Conservation (phyloP, 768 basidiomycete species). For the Sarcomyxa edulis region DNA sequence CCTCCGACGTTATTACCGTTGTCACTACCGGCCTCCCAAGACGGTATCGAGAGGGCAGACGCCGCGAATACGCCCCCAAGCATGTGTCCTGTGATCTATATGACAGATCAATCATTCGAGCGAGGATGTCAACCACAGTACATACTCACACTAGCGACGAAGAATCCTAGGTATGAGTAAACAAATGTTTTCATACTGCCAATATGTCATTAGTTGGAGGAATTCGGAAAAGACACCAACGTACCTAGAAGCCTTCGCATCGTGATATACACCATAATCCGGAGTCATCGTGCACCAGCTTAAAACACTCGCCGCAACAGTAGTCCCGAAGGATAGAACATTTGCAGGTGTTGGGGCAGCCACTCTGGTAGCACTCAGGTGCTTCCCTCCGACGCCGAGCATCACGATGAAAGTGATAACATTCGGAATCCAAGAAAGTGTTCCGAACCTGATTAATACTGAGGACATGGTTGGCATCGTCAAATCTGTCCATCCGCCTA, state of each 20-base stretch:
- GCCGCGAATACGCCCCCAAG: slow-evolving; percentile 64
- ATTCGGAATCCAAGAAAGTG: slow-evolving; percentile 72
- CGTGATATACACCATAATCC: slow-evolving; percentile 74
- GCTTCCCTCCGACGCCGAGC: slow-evolving; percentile 68
- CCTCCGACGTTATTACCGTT: slow-evolving; percentile 59
- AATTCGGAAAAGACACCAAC: slow-evolving; percentile 4
- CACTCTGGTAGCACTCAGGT: slow-evolving; percentile 44
- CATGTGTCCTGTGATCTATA: slow-evolving; percentile 36
- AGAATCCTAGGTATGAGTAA: slow-evolving; percentile 66
- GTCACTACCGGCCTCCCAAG: slow-evolving; percentile 56
- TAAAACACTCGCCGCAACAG: slow-evolving; percentile 69
- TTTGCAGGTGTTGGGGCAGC: slow-evolving; percentile 46
- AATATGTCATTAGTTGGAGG: not conserved
- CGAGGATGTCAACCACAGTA: not conserved
- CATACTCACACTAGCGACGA: slow-evolving; percentile 46
- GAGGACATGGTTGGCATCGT: not conserved
- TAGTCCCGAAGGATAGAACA: slow-evolving; percentile 42
- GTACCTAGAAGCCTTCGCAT: slow-evolving; percentile 52
- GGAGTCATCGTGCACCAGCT: slow-evolving; percentile 57
- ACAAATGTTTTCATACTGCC: slow-evolving; percentile 57
- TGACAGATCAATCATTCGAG: not conserved
- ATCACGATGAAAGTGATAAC: slow-evolving; percentile 69
- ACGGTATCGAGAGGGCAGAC: slow-evolving; percentile 48
- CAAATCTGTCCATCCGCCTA: slow-evolving; percentile 9
- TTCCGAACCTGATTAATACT: slow-evolving; percentile 52